Conservation (phyloP, 23 red algal species). For the Gracilaria vermiculophylla region DNA sequence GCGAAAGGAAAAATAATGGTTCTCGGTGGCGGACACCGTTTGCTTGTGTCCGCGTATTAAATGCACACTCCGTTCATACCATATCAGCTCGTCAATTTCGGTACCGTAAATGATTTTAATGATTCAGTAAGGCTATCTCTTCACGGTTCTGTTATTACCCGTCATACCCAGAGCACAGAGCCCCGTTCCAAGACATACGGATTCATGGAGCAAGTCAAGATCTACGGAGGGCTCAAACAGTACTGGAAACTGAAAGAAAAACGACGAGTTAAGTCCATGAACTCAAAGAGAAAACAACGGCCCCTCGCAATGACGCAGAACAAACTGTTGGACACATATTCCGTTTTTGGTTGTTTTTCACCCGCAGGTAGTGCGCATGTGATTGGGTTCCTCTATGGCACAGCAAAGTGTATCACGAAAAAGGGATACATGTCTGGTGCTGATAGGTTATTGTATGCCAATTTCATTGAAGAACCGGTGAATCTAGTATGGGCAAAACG, state of each 20-base stretch:
- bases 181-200: neutral
- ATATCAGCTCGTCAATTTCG: neutral
- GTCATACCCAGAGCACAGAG: neutral
- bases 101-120: neutral
- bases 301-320: neutral
- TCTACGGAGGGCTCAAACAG: neutral
- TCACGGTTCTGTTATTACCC: neutral
- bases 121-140: neutral
- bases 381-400: too few species aligned
- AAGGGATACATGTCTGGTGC: too few species aligned
- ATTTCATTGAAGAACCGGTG: too few species aligned
- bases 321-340: neutral
- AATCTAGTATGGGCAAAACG: too few species aligned
- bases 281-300: neutral
- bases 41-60: neutral
- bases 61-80: neutral
- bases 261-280: neutral
- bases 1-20: neutral
- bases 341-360: too few species aligned
- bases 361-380: too few species aligned
- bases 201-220: neutral
- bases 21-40: neutral
- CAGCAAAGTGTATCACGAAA: too few species aligned
- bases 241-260: neutral
- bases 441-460: too few species aligned